A percentile compares a stretch with the other conserved stretches of the same genome.
Evolutionary conservation across 2,329 filamentous ascomycete species (phyloP).

Genomic region (Cercospora sojina): DNA sequence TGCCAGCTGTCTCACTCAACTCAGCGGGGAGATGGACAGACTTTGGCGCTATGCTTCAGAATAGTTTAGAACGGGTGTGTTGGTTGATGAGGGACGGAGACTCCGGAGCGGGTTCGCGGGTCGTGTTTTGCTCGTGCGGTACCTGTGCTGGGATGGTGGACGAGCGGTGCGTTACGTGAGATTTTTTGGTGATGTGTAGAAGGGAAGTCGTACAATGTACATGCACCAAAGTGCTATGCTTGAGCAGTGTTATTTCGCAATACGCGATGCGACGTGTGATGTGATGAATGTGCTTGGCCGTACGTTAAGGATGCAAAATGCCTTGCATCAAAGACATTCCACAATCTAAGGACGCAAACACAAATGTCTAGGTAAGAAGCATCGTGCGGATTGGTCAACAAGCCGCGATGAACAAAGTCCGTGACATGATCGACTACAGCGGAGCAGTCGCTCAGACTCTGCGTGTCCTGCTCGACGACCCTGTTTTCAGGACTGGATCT

Average conservation of each 20-base stretch:
- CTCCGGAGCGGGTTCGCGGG: not conserved
- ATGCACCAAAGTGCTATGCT: not conserved
- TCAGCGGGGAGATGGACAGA: not conserved
- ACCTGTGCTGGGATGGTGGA: not conserved
- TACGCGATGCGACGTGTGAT: not conserved
- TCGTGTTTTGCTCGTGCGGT: not conserved
- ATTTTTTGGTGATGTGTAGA: not conserved
- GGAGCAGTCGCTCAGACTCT: not conserved
- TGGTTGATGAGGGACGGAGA: not conserved
- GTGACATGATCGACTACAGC: not conserved
- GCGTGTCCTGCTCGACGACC: constrained; percentile 1
- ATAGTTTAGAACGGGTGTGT: not conserved
- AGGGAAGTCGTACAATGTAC: not conserved
- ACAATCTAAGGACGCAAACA: not conserved
- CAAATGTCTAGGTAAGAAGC: not conserved
- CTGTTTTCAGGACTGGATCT: not conserved
- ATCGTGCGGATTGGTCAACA: not conserved
- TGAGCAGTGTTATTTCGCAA: not conserved
- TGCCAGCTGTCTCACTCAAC: not conserved
- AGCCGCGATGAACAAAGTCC: not conserved
- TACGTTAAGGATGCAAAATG: not conserved
- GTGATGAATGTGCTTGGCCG: not conserved
- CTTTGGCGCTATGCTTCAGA: constrained; percentile 10
- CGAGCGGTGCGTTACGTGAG: not conserved
- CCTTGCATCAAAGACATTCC: not conserved